Conservation (phyloP, 306 rosid genomes). For the Erythrophleum fordii region DNA sequence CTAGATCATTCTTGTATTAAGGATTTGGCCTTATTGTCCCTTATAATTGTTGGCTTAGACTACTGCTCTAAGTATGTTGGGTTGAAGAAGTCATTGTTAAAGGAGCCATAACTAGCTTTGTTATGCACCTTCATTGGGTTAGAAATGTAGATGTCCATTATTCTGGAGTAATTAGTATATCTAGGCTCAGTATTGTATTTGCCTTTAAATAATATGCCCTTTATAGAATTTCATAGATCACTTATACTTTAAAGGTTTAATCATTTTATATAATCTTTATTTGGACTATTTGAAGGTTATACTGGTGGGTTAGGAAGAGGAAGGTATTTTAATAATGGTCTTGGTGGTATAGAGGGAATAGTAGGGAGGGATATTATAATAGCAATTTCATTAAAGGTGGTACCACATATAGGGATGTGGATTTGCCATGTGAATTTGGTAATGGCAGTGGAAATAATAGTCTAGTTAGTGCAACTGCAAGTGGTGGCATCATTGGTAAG, state of each 20-base stretch:
- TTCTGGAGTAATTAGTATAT: constrained; percentile 75
- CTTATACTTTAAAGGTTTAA: constrained; percentile 18
- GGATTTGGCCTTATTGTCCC: background rate
- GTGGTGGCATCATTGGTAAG: constrained; percentile 98
- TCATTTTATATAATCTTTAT: constrained; percentile 33
- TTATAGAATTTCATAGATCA: constrained; percentile 17
- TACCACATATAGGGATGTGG: constrained; percentile 74
- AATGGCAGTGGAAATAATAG: constrained; percentile 96
- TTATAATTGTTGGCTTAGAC: constrained; percentile 40
- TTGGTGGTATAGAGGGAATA: constrained; percentile 91
- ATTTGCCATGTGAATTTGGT: constrained; percentile 96
- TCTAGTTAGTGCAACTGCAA: constrained; percentile 82
- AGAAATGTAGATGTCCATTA: constrained; percentile 60
- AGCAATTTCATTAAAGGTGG: constrained; percentile 90
- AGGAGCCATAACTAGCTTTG: constrained; percentile 85
- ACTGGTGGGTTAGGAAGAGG: constrained; percentile 88
- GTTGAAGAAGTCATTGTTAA: constrained; percentile 78
- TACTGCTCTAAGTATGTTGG: constrained; percentile 80
- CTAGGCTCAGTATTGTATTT: constrained; percentile 78
- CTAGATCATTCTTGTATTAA: constrained; percentile 25
- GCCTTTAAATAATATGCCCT: constrained; percentile 29
- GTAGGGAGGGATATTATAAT: constrained; percentile 87
- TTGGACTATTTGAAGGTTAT: constrained; percentile 70
- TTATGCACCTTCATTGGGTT: constrained; percentile 91
- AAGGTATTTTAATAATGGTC: constrained; percentile 64